Percentiles rank a stretch among this genome's conserved stretches.
These are phyloP conservation scores for Berkeleyomyces rouxiae DNA, from an alignment of 2,329 filamentous ascomycete species.

Conservation along the genomic window DNA sequence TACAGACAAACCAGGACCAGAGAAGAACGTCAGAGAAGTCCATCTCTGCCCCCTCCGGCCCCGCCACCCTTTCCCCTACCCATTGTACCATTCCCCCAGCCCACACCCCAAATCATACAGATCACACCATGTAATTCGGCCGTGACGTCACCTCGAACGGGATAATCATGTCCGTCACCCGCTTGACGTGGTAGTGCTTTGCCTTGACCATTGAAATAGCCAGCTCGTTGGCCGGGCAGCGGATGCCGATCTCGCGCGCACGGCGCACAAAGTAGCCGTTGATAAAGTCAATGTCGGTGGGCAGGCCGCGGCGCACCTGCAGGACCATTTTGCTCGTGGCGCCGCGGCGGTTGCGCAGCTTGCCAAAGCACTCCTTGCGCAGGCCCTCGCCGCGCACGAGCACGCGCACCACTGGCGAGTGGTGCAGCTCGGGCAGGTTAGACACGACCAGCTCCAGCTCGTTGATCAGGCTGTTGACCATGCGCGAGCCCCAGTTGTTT, in stretches of 20 bases:
- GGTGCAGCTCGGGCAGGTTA: conserved; percentile 55
- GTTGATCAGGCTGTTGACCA: conserved; percentile 53
- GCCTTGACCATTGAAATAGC: conserved; percentile 57
- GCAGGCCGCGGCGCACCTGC: conserved; percentile 41
- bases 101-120: neutral
- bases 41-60: neutral
- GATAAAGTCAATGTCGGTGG: conserved; percentile 66
- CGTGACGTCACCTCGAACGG: conserved; percentile 23
- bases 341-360: conserved; percentile 39
- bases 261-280: conserved; percentile 75
- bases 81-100: neutral
- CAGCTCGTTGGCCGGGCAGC: conserved; percentile 55
- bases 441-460: conserved; percentile 61
- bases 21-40: neutral
- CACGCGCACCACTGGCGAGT: conserved; percentile 37
- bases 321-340: conserved; percentile 47
- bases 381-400: conserved; percentile 43
- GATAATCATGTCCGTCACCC: conserved; percentile 21
- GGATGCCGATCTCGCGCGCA: conserved; percentile 56
- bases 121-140: conserved; percentile 3
- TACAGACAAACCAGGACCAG: neutral
- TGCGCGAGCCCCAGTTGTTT: conserved; percentile 46
- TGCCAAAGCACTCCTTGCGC: conserved; percentile 41
- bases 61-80: neutral
- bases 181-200: conserved; percentile 31